phyloP scores from a whole-genome alignment of 2,329 filamentous ascomycete species.

The Tolypocladium paradoxum region DNA sequence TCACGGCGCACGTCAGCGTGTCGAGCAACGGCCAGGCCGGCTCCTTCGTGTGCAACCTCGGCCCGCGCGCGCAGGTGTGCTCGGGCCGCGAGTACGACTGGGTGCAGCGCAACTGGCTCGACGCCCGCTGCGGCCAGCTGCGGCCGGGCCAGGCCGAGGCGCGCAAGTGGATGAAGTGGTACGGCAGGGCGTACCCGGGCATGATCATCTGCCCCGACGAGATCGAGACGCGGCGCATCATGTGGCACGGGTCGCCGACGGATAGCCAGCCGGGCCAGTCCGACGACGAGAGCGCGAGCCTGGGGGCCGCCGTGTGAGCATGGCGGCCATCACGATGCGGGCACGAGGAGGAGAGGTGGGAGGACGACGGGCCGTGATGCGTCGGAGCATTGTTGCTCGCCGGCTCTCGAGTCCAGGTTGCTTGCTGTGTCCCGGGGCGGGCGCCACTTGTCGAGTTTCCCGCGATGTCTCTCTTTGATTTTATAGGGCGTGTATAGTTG shows the following conservation, averaged over 20 bases:
- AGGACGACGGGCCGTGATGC: too few species aligned
- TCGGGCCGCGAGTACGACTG: background rate
- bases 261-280: too few species aligned
- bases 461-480: too few species aligned
- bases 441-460: too few species aligned
- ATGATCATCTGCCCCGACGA: slow-evolving; percentile 1
- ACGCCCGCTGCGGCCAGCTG: background rate
- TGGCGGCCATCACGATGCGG: too few species aligned
- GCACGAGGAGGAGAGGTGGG: too few species aligned
- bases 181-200: background rate
- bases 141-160: background rate
- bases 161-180: background rate
- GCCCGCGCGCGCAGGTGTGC: background rate
- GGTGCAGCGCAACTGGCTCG: background rate
- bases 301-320: too few species aligned
- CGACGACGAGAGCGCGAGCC: too few species aligned
- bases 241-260: background rate
- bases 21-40: background rate
- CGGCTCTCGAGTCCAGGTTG: background rate
- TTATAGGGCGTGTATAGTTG: too few species aligned
- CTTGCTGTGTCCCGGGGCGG: too few species aligned
- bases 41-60: slow-evolving; percentile 2
- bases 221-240: too few species aligned
- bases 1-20: background rate
- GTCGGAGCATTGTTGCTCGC: background rate